Conservation (phyloP, 148 eudicot genomes). For the Hydrangea macrophylla region DNA sequence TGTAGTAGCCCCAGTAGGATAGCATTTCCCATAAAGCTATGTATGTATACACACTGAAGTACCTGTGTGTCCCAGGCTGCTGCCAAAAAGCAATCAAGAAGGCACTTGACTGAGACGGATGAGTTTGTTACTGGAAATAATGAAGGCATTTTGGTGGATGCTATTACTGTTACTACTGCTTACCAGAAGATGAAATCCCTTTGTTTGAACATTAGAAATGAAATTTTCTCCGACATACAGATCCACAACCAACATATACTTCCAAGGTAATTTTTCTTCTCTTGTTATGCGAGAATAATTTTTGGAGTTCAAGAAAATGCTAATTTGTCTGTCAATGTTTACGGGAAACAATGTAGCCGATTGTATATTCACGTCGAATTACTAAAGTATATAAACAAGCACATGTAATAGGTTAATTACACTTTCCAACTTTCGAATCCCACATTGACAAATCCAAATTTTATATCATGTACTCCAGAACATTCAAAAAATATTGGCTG, state of each 20-base stretch:
- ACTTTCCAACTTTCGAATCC: neutral
- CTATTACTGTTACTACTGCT: slow-evolving; percentile 63
- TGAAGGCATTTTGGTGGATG: slow-evolving; percentile 62
- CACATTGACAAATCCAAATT: neutral
- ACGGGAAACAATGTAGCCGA: too few relatives aligned
- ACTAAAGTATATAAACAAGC: neutral
- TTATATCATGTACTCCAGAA: neutral
- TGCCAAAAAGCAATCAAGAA: slow-evolving; percentile 83
- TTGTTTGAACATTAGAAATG: slow-evolving; percentile 79
- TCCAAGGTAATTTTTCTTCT: slow-evolving; percentile 55
- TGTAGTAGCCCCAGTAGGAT: too few relatives aligned
- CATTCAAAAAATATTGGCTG: too few relatives aligned
- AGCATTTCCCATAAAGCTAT: too few relatives aligned
- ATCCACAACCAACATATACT: slow-evolving; percentile 87
- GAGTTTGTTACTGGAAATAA: slow-evolving; percentile 64
- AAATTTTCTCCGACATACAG: slow-evolving; percentile 82
- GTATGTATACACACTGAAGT: too few relatives aligned
- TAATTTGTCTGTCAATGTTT: neutral
- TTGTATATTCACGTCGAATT: neutral
- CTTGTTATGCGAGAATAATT: neutral
- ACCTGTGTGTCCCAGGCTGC: slow-evolving; percentile 62
- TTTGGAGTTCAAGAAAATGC: neutral
- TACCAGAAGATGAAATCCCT: slow-evolving; percentile 86
- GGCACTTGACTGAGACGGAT: slow-evolving; percentile 86
- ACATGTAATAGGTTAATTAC: neutral